Base-by-base conservation (phyloP, 352 stramenopile species). In the Globisporangium lucens region DNA sequence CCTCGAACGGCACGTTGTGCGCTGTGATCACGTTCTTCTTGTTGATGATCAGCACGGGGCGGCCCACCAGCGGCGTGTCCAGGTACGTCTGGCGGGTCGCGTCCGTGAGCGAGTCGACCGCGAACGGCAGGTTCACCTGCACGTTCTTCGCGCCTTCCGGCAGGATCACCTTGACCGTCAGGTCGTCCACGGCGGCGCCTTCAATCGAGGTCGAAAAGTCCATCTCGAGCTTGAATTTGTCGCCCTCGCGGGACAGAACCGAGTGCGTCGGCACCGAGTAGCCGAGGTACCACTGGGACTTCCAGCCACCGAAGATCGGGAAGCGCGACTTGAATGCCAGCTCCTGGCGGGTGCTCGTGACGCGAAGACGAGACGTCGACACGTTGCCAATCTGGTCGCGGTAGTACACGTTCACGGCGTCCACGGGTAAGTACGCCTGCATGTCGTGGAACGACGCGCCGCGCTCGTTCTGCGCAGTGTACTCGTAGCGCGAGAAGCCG, bases 321-420 rank as follows among this genome's bases (percentile, higher is more conserved):
- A 95, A 97, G 22, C 89, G 87, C 38, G 88, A 82, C 69, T 93
- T 83, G 63, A 97, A 89, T 63, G 90, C 75, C 53, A 97, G 74
- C 49, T 95, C 82, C 67, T 86, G 79, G 49, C 83, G 70, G 47
- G 80, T 76, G 24, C 69, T 65, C 57, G 78, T 84, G 33, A 52
- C 69, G 49, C 82, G 85, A 53, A 96, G 66, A 13, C 78, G 78
- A 43, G 89, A 97, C 5, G 87, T 96, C 47, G 89, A 95, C 61
- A 97, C 85, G 69, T 97, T 97, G 49, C 89, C 89, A 60, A 97
- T 97, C 74, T 95, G 84, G 76, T 97, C 89, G 65, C 89, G 87
- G 74, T 97, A 97, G 78, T 97, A 97, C 55, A 97, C 84, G 67
- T 94, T 94, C 9, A 91, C 79, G 27, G 88, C 87, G 56, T 96